phyloP scores from a whole-genome alignment of 164 flowering plant species.

The Euptelea pleiosperma region DNA sequence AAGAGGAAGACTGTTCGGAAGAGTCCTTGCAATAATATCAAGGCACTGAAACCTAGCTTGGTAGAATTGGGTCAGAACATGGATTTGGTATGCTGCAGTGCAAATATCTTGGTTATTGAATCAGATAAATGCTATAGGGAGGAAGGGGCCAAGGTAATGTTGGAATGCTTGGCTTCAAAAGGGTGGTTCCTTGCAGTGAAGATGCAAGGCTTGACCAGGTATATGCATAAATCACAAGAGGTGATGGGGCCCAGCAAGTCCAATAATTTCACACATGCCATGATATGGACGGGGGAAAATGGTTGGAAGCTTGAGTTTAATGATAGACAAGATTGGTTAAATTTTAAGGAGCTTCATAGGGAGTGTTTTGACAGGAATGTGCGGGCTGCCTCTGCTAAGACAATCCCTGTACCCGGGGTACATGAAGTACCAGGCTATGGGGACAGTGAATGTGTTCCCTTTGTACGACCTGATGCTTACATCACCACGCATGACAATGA shows the following conservation, averaged over 20 bases:
- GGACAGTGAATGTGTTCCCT: conserved; percentile 24
- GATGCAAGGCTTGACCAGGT: conserved; percentile 44
- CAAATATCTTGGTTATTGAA: conserved; percentile 57
- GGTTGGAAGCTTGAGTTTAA: conserved; percentile 86
- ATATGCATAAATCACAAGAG: conserved; percentile 44
- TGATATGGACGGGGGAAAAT: conserved; percentile 56
- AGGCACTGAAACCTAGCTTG: conserved; percentile 24
- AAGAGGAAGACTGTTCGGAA: conserved; percentile 30
- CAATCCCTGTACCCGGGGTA: conserved; percentile 82
- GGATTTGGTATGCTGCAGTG: conserved; percentile 42
- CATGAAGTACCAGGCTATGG: conserved; percentile 42
- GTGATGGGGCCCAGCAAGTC: conserved; percentile 49
- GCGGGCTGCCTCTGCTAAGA: conserved; percentile 29
- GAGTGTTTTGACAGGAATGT: conserved; percentile 62
- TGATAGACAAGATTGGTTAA: conserved; percentile 58
- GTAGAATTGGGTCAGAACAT: conserved; percentile 26
- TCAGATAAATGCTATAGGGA: conserved; percentile 66
- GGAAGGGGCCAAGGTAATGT: conserved; percentile 46
- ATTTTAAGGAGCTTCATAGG: conserved; percentile 73
- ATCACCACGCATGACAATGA: conserved; percentile 54
- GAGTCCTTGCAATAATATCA: conserved; percentile 19
- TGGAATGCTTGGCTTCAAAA: conserved; percentile 44
- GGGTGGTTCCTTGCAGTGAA: conserved; percentile 61
- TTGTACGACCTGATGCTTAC: conserved; percentile 55
- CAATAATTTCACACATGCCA: conserved; percentile 66